phyloP scores from a whole-genome alignment of 225 moss, liverwort and hornwort species.

The Rhytidiadelphus loreus region DNA sequence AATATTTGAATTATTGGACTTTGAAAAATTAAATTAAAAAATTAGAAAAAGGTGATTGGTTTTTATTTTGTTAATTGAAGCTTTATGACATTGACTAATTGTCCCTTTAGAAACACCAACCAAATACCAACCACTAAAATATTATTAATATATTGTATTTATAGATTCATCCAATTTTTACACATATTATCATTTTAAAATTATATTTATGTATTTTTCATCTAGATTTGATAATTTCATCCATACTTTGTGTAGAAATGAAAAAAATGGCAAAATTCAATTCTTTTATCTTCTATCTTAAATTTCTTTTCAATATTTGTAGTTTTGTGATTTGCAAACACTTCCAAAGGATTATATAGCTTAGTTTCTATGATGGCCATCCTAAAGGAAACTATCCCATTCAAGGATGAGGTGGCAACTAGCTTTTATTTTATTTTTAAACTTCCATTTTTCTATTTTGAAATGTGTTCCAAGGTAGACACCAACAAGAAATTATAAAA shows the following conservation, averaged over 20 bases:
- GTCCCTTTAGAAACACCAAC: background rate
- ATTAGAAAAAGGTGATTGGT: background rate
- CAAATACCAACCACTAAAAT: background rate
- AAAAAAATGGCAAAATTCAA: background rate
- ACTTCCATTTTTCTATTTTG: background rate
- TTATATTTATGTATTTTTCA: background rate
- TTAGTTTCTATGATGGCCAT: background rate
- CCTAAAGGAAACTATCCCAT: background rate
- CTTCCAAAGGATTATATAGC: background rate
- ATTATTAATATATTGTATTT: background rate
- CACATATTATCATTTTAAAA: accelerated
- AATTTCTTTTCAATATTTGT: background rate
- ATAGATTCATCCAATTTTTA: background rate
- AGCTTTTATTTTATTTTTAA: background rate
- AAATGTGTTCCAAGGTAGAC: background rate
- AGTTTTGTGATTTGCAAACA: background rate
- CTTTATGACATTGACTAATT: too few species aligned
- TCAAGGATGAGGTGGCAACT: background rate
- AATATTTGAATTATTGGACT: background rate
- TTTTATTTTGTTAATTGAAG: background rate
- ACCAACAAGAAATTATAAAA: background rate
- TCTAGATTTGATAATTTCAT: background rate
- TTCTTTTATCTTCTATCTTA: background rate
- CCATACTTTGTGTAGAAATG: accelerated
- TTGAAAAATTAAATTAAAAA: background rate